These are phyloP conservation scores for Pseudopithomyces maydicus DNA, from an alignment of 2,329 filamentous ascomycete species.

Conservation along the genomic window DNA sequence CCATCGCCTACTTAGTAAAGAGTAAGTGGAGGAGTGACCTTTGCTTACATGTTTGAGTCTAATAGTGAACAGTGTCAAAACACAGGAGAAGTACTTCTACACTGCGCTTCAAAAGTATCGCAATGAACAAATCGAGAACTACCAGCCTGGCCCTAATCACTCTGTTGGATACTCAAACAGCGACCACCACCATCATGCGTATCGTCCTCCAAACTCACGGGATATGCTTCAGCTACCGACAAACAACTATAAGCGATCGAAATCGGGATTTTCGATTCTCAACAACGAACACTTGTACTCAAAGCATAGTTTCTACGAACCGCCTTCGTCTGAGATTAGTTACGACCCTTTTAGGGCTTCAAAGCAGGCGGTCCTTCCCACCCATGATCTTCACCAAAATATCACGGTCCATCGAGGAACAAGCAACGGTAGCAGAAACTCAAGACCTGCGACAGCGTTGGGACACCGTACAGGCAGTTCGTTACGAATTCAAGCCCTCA, in stretches of 20 bases:
- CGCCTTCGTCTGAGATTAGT: conserved; percentile 61
- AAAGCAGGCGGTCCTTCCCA: conserved; percentile 53
- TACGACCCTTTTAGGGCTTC: conserved; percentile 87
- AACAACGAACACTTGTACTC: conserved; percentile 59
- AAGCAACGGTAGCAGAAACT: conserved; percentile 39
- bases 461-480: conserved; percentile 50
- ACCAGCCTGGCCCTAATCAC: conserved; percentile 67
- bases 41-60: neutral
- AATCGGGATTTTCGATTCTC: conserved; percentile 62
- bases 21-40: conserved; percentile 35
- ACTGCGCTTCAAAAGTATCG: conserved; percentile 81
- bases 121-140: conserved; percentile 85
- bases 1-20: conserved; percentile 63
- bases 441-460: conserved; percentile 42
- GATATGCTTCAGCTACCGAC: conserved; percentile 44
- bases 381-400: conserved; percentile 66
- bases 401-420: conserved; percentile 68
- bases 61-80: conserved; percentile 61
- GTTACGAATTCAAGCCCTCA: conserved; percentile 49
- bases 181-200: conserved; percentile 71
- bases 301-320: conserved; percentile 56
- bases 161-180: conserved; percentile 79
- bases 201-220: conserved; percentile 22
- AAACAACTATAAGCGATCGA: conserved; percentile 49
- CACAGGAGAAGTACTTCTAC: conserved; percentile 95